These are phyloP conservation scores for Nyssa sinensis DNA, from an alignment of 148 eudicot genomes.

Conservation along the genomic window DNA sequence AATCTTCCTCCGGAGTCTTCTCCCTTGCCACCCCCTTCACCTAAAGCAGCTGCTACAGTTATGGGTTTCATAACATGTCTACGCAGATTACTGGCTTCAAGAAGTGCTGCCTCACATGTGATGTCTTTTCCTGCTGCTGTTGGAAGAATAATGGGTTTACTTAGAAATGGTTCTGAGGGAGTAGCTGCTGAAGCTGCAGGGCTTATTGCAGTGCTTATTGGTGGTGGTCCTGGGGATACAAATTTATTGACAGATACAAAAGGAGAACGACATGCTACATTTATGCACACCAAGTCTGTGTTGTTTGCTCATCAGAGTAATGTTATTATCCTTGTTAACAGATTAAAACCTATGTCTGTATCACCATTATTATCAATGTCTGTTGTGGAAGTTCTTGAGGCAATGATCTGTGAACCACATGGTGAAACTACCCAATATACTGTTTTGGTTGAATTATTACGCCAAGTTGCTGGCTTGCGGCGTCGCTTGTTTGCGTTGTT, in stretches of 20 bases:
- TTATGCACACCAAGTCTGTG: slow-evolving; percentile 95
- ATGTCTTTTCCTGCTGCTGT: slow-evolving; percentile 99
- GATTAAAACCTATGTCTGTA: slow-evolving; percentile 89
- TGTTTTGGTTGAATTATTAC: slow-evolving; percentile 88
- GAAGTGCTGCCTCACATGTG: slow-evolving; percentile 94
- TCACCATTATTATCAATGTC: slow-evolving; percentile 94
- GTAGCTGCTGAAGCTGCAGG: slow-evolving; percentile 91
- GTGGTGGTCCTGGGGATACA: slow-evolving; percentile 91
- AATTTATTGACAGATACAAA: slow-evolving; percentile 70
- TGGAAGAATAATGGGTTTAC: slow-evolving; percentile 95
- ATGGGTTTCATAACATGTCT: slow-evolving; percentile 86
- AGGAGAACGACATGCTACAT: slow-evolving; percentile 89
- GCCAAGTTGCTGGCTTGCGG: slow-evolving; percentile 87
- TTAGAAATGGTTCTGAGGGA: slow-evolving; percentile 95
- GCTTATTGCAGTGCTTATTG: slow-evolving; percentile 85
- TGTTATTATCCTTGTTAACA: slow-evolving; percentile 76
- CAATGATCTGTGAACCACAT: slow-evolving; percentile 98
- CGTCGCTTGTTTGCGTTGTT: slow-evolving; percentile 93
- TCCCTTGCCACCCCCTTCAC: slow-evolving; percentile 95
- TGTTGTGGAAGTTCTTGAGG: slow-evolving; percentile 90
- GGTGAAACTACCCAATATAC: slow-evolving; percentile 95
- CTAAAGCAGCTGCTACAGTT: slow-evolving; percentile 98
- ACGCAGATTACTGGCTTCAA: slow-evolving; percentile 80
- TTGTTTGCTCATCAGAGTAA: slow-evolving; percentile 71
- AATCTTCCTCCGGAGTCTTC: slow-evolving; percentile 91